A percentile compares a stretch with the other conserved stretches of the same genome.
Conservation (phyloP, 1,284 basidiomycete genomes). For the Cerrena zonata region DNA sequence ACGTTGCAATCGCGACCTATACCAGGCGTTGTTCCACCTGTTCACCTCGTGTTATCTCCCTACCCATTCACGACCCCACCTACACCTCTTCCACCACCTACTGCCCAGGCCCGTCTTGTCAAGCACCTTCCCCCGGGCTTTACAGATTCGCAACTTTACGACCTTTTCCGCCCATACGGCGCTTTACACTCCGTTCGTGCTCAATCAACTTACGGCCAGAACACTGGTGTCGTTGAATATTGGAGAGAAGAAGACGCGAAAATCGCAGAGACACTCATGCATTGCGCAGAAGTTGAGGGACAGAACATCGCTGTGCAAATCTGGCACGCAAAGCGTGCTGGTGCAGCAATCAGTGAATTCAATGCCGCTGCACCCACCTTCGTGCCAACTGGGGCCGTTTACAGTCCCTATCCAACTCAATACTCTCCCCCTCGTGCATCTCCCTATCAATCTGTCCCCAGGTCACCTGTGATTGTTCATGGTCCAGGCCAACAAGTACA, state of each 20-base stretch:
- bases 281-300: slow-evolving; percentile 74
- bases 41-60: slow-evolving; percentile 63
- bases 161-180: slow-evolving; percentile 67
- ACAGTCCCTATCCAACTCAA: slow-evolving; percentile 50
- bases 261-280: slow-evolving; percentile 70
- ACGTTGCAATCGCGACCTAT: slow-evolving; percentile 73
- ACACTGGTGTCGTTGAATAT: slow-evolving; percentile 77
- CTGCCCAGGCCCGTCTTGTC: slow-evolving; percentile 67
- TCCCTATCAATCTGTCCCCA: slow-evolving; percentile 33
- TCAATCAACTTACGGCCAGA: slow-evolving; percentile 65
- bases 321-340: slow-evolving; percentile 59
- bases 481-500: slow-evolving; percentile 88
- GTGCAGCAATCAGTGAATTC: slow-evolving; percentile 53
- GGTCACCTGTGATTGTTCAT: slow-evolving; percentile 57
- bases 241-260: slow-evolving; percentile 84
- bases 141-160: slow-evolving; percentile 73
- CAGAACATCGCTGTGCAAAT: slow-evolving; percentile 75
- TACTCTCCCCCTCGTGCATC: slow-evolving; percentile 58
- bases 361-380: slow-evolving; percentile 69
- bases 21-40: slow-evolving; percentile 48
- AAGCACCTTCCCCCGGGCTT: slow-evolving; percentile 68
- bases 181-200: slow-evolving; percentile 65
- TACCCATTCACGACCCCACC: slow-evolving; percentile 68
- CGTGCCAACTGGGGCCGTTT: slow-evolving; percentile 60
- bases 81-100: slow-evolving; percentile 65